A percentile compares a stretch with the other conserved stretches of the same genome.
These are phyloP conservation scores for Posidonia oceanica DNA, from an alignment of 116 monocot species.

Conservation along the genomic window DNA sequence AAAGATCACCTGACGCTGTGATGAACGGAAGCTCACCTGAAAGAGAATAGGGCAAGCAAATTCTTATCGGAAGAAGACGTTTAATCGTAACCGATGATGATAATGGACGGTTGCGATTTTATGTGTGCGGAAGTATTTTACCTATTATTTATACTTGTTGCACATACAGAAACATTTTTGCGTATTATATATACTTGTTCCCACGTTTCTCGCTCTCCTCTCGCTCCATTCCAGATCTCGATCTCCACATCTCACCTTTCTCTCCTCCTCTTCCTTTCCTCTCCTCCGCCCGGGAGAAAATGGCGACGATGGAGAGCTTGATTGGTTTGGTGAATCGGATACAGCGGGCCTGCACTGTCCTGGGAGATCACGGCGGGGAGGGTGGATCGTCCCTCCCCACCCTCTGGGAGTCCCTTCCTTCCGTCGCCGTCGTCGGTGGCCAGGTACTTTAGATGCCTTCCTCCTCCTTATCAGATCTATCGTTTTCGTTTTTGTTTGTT, in stretches of 20 bases:
- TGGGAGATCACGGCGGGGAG: conserved; percentile 84
- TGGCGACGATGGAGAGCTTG: conserved; percentile 94
- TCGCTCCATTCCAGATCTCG: conserved; percentile 9
- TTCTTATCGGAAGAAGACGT: too few species aligned
- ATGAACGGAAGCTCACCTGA: too few species aligned
- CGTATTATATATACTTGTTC: background rate
- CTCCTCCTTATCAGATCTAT: background rate
- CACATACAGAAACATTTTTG: too few species aligned
- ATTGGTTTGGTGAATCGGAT: conserved; percentile 90
- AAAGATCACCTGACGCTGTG: too few species aligned
- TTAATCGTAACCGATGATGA: too few species aligned
- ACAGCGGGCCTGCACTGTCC: conserved; percentile 86
- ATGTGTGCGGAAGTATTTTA: too few species aligned
- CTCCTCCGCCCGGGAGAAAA: conserved; percentile 10
- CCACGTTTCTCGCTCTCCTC: conserved; percentile 1
- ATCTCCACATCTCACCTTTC: background rate
- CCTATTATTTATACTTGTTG: too few species aligned
- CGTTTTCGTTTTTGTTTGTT: background rate
- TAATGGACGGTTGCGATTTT: too few species aligned
- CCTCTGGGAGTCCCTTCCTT: conserved; percentile 97
- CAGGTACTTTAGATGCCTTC: conserved; percentile 26
- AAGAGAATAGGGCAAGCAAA: too few species aligned
- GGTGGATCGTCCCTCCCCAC: conserved; percentile 37
- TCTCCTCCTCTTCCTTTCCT: background rate
- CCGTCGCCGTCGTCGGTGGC: conserved; percentile 96